phyloP scores from a whole-genome alignment of 306 rosid genomes.

The Pachyrhizus erosus region DNA sequence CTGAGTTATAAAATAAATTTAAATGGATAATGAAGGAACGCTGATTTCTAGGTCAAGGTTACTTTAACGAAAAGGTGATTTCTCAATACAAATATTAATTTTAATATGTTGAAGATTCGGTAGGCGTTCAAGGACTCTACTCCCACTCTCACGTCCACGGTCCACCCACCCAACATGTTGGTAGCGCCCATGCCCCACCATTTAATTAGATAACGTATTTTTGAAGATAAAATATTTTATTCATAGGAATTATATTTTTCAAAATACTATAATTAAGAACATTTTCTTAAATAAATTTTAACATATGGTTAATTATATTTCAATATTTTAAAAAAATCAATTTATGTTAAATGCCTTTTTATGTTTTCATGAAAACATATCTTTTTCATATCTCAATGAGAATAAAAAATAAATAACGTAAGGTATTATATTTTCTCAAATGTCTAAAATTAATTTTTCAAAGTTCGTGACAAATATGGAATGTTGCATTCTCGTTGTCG shows the following conservation, averaged over 20 bases:
- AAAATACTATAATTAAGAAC: too few species aligned
- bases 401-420: too few species aligned
- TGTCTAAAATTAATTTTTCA: too few species aligned
- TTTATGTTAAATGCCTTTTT: too few species aligned
- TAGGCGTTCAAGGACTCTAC: background rate
- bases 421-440: background rate
- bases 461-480: background rate
- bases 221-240: background rate
- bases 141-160: background rate
- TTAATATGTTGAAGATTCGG: conserved; percentile 4
- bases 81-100: background rate
- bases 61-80: background rate
- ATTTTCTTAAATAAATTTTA: background rate
- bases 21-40: background rate
- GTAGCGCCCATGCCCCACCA: conserved; percentile 27
- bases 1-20: background rate
- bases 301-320: too few species aligned
- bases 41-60: background rate
- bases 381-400: too few species aligned
- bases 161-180: conserved; percentile 25
- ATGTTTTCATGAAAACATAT: too few species aligned
- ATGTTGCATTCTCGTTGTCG: too few species aligned
- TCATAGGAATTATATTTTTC: too few species aligned
- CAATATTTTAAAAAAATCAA: too few species aligned
- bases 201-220: background rate